A percentile compares a stretch with the other conserved stretches of the same genome.
phyloP scores from a whole-genome alignment of 169 alveolate genomes.

The Theileria annulata region DNA sequence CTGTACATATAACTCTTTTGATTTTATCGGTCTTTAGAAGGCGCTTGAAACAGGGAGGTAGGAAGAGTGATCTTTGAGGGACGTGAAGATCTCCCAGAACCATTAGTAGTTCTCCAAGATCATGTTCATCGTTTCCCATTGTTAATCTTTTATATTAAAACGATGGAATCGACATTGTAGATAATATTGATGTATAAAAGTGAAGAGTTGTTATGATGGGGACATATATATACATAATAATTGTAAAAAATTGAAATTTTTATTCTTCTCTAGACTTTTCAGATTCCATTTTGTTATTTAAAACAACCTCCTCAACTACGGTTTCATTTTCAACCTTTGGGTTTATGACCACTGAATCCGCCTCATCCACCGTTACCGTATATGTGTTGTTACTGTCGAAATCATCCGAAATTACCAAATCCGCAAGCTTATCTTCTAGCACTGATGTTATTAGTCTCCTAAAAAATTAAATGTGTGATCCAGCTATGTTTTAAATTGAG shows the following conservation, averaged over 20 bases:
- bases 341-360: not conserved
- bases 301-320: not conserved
- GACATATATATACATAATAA: not conserved
- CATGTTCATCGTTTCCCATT: constrained; percentile 47
- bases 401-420: constrained; percentile 38
- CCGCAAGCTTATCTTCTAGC: constrained; percentile 57
- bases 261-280: not conserved
- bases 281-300: not conserved
- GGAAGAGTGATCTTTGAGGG: constrained; percentile 74
- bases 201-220: not conserved
- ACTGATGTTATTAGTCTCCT: constrained; percentile 51
- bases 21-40: constrained; percentile 78
- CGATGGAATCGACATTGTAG: not conserved
- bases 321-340: constrained; percentile 11
- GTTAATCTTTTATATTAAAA: not conserved
- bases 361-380: constrained; percentile 26
- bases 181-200: not conserved
- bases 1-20: constrained; percentile 76
- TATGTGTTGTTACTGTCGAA: constrained; percentile 32
- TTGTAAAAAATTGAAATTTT: not conserved
- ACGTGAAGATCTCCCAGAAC: constrained; percentile 79
- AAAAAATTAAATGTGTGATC: not conserved
- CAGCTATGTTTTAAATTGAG: not conserved
- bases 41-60: constrained; percentile 75
- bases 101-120: constrained; percentile 71